phyloP scores from a whole-genome alignment of 2,329 filamentous ascomycete species.

The Moelleriella libera region DNA sequence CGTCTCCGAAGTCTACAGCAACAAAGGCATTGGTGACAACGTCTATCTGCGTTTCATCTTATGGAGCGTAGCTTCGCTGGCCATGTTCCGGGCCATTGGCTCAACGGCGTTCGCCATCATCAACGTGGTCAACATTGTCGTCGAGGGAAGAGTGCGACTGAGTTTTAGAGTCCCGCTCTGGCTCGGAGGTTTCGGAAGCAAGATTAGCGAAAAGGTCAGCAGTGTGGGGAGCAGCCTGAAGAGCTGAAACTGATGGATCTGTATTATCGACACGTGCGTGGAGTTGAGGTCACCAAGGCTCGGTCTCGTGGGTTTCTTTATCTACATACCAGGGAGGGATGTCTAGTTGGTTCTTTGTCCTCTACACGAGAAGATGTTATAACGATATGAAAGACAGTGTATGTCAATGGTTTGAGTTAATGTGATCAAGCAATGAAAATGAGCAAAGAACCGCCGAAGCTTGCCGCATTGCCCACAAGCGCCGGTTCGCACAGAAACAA shows the following conservation, averaged over 20 bases:
- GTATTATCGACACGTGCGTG: too few species aligned
- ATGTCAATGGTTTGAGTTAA: too few species aligned
- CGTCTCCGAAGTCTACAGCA: conserved; percentile 72
- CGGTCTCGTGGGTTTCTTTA: too few species aligned
- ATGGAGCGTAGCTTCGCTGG: conserved; percentile 77
- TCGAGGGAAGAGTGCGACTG: conserved; percentile 65
- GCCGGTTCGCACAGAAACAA: too few species aligned
- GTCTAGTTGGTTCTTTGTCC: too few species aligned
- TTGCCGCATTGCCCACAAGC: too few species aligned
- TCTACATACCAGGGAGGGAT: too few species aligned
- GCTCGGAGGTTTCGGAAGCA: conserved; percentile 27
- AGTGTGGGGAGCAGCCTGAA: conserved; percentile 31
- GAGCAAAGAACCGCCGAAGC: too few species aligned
- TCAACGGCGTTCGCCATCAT: conserved; percentile 70
- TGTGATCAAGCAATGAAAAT: too few species aligned
- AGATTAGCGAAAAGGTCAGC: conserved; percentile 33
- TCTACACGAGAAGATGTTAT: too few species aligned
- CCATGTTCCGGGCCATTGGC: conserved; percentile 77
- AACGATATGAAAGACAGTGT: too few species aligned
- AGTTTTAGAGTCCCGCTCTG: conserved; percentile 35
- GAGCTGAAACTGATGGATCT: conserved; percentile 10
- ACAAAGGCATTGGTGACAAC: conserved; percentile 61
- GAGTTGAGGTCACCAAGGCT: too few species aligned
- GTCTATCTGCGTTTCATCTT: conserved; percentile 87
- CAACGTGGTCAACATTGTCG: conserved; percentile 69